Conservation (phyloP, 169 alveolate genomes). For the Plasmodium malariae region DNA sequence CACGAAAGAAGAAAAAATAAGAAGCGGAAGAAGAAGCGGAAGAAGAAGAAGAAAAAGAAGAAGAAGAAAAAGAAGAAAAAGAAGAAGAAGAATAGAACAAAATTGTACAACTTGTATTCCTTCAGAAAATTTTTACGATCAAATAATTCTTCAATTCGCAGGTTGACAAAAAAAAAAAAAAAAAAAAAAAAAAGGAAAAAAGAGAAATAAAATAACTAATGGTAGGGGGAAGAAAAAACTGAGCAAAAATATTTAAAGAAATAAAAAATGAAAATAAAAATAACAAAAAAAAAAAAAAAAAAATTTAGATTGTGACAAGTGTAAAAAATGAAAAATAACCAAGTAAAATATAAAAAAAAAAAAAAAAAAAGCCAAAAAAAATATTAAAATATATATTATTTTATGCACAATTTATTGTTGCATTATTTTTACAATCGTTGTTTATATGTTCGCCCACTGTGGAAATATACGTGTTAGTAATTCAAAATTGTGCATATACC, state of each 20-base stretch:
- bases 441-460: not conserved
- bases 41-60: not conserved
- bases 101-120: not conserved
- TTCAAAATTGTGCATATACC: not conserved
- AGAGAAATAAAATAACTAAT: not conserved
- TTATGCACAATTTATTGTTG: too few relatives aligned
- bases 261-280: not conserved
- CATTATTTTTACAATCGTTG: too few relatives aligned
- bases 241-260: not conserved
- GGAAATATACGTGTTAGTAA: not conserved
- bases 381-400: too few relatives aligned
- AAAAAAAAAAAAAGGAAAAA: constrained; percentile 12
- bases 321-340: not conserved
- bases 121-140: not conserved
- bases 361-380: not conserved
- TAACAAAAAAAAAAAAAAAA: constrained; percentile 3
- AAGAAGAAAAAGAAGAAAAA: not conserved
- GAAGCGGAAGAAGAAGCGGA: too few relatives aligned
- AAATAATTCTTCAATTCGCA: not conserved
- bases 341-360: not conserved
- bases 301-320: not conserved
- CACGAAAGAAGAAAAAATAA: not conserved
- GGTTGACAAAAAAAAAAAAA: not conserved
- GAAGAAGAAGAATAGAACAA: not conserved
- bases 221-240: not conserved